These are phyloP conservation scores for Agaricales sp. DNA, from an alignment of 1,284 basidiomycete genomes.

Conservation along the genomic window DNA sequence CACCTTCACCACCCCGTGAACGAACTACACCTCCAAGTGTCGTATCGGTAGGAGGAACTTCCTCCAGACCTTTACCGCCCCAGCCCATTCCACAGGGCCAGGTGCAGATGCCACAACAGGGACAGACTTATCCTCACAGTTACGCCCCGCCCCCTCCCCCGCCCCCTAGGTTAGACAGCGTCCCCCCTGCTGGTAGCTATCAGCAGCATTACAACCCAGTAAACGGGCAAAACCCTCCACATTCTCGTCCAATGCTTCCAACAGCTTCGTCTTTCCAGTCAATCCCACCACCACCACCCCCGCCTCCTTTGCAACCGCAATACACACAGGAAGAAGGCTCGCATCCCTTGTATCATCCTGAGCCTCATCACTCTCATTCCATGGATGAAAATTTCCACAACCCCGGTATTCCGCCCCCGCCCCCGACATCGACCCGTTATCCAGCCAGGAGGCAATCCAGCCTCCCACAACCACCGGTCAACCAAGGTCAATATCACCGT, in stretches of 20 bases:
- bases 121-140: not conserved
- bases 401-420: not conserved
- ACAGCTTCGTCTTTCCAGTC: not conserved
- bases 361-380: not conserved
- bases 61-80: constrained; percentile 2
- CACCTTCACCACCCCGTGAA: constrained; percentile 11
- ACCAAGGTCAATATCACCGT: constrained; percentile 13
- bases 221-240: not conserved
- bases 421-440: not conserved
- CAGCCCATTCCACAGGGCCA: not conserved
- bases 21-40: constrained; percentile 7
- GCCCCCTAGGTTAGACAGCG: not conserved
- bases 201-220: constrained; percentile 1
- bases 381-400: not conserved
- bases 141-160: not conserved
- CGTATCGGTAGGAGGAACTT: not conserved
- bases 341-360: not conserved
- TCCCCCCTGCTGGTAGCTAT: not conserved
- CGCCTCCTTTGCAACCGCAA: too few species aligned
- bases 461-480: constrained; percentile 15
- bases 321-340: too few species aligned
- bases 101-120: too few species aligned
- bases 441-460: not conserved
- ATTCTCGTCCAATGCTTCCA: not conserved
- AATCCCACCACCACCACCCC: not conserved